Evolutionary conservation across 2,329 filamentous ascomycete genomes (phyloP), one percentile per base, ranked within the genome.

Genomic region (Venturia asperata): DNA sequence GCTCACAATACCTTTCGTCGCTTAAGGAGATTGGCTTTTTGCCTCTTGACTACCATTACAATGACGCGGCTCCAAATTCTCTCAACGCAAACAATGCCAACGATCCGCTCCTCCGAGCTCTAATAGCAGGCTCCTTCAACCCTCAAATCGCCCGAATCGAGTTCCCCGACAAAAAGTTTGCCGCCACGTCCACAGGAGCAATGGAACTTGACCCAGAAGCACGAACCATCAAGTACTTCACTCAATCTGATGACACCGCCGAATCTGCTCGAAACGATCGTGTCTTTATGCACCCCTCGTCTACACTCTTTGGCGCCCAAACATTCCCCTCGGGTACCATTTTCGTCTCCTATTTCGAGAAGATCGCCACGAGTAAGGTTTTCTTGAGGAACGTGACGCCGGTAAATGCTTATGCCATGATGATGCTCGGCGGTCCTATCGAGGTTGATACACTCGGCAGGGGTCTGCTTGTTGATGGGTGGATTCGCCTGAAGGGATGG

Each of bases 131-230:
- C 17, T 76, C 81, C 3, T 82, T 83, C 75, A 80, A 80, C 49
- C 94, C 94, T 0, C 93, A 97, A 76, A 86, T 97, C 68, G 92
- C 92, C 17, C 86, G 92, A 64, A 96, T 99, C 73, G 88, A 92
- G 69, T 91, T 97, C 70, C 94, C 94, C 0, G 91, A 96, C 77
- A 96, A 96, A 80, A 97, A 97, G 76, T 99, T 95, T 75, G 90
- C 90, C 15, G 86, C 87, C 43, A 91, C 90, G 2, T 85, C 95
- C 68, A 90, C 91, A 0, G 94, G 94, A 9, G 91, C 94, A 0
- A 90, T 97, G 1, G 93, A 94, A 74, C 82, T 97, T 7, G 94
- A 99, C 73, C 93, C 93, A 0, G 93, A 97, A 76, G 93, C 93
- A 5, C 84, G 87, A 64, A 90, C 89, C 3, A 97, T 99, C 77